A percentile compares a stretch with the other conserved stretches of the same genome.
Conservation (phyloP, 73 alveolate genomes). For the Blepharisma japonicum region DNA sequence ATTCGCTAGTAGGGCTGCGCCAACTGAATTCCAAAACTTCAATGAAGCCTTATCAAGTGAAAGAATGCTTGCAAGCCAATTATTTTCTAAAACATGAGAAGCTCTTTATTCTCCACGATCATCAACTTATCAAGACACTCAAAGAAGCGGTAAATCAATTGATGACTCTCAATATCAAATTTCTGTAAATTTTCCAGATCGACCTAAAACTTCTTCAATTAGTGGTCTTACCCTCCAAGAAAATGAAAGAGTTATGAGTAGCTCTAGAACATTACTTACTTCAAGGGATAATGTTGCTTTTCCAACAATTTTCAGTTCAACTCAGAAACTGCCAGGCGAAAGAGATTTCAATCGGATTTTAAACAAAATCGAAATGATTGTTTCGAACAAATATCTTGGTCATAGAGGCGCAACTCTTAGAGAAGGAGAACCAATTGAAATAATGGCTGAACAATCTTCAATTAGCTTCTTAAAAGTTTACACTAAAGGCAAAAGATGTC, state of each 20-base stretch:
- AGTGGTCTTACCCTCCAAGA: constrained; percentile 7
- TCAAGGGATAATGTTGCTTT: too few species aligned
- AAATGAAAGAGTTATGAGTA: background rate
- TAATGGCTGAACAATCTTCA: background rate
- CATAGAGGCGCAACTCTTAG: background rate
- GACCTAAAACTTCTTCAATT: background rate
- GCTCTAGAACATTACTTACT: too few species aligned
- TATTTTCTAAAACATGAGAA: too few species aligned
- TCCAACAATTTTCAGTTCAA: too few species aligned
- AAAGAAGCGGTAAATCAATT: background rate
- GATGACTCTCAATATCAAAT: background rate
- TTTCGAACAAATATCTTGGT: background rate
- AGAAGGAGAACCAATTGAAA: constrained; percentile 13
- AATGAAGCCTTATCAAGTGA: too few species aligned
- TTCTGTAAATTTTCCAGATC: background rate
- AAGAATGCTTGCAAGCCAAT: too few species aligned
- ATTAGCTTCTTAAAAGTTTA: background rate
- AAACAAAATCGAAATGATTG: constrained; percentile 18
- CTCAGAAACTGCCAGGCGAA: background rate
- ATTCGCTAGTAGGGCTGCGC: too few species aligned
- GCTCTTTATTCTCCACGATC: too few species aligned
- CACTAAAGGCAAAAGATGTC: constrained; percentile 15
- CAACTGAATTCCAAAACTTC: too few species aligned
- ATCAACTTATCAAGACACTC: too few species aligned
- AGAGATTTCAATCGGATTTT: background rate